These are phyloP conservation scores for Plasmodium gonderi DNA, from an alignment of 169 alveolate genomes.

Conservation along the genomic window DNA sequence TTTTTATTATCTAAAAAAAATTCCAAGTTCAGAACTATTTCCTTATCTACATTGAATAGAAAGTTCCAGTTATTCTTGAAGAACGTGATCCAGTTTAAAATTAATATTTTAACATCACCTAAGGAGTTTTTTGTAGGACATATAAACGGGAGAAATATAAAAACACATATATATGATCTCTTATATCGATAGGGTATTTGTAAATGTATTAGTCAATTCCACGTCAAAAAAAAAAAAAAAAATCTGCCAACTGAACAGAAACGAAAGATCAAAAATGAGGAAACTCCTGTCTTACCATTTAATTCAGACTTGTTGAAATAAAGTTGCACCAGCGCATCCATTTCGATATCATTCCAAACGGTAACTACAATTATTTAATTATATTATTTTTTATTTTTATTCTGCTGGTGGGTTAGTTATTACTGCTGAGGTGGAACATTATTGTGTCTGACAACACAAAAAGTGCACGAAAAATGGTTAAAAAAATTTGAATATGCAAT, in stretches of 20 bases:
- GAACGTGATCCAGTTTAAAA: constrained; percentile 52
- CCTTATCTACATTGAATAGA: constrained; percentile 53
- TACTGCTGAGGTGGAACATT: background rate
- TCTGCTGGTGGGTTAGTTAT: background rate
- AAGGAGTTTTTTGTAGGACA: background rate
- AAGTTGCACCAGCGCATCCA: constrained; percentile 31
- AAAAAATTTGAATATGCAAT: too few relatives aligned
- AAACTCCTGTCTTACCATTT: background rate
- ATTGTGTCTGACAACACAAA: background rate
- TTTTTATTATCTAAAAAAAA: constrained; percentile 67
- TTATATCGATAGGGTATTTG: background rate
- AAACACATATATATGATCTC: background rate
- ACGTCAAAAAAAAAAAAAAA: background rate
- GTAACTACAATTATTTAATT: background rate
- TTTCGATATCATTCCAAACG: background rate
- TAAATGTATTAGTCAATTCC: too few relatives aligned
- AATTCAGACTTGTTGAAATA: constrained; percentile 30
- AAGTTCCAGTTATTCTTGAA: constrained; percentile 40
- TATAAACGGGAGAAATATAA: background rate
- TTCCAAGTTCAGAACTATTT: constrained; percentile 38
- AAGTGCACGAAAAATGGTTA: too few relatives aligned
- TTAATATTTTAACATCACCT: constrained; percentile 52
- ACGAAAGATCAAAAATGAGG: background rate
- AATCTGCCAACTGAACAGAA: background rate
- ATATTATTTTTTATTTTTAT: background rate